Conservation (phyloP, 345 rosid genomes). For the Angophora floribunda region DNA sequence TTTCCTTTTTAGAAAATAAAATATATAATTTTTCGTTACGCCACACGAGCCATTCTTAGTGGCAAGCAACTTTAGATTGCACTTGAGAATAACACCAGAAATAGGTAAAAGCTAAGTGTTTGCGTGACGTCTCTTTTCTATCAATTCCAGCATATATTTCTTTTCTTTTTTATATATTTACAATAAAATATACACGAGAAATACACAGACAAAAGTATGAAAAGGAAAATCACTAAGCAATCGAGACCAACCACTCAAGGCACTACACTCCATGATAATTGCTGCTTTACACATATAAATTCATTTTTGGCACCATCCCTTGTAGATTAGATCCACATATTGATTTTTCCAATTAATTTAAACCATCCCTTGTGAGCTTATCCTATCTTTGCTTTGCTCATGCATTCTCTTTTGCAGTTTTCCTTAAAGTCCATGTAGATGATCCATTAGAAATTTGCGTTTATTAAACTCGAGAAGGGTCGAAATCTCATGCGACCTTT, state of each 20-base stretch:
- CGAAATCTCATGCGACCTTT: background rate
- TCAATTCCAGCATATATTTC: background rate
- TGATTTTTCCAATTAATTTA: background rate
- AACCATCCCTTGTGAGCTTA: background rate
- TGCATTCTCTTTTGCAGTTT: background rate
- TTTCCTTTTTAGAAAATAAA: background rate
- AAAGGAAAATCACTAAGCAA: constrained; percentile 27
- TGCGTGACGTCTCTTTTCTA: constrained; percentile 24
- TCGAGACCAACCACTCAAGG: constrained; percentile 20
- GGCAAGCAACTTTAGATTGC: constrained; percentile 33
- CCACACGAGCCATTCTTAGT: constrained; percentile 26
- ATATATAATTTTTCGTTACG: background rate
- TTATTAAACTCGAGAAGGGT: background rate
- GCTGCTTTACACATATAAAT: constrained; percentile 8
- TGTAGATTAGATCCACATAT: background rate
- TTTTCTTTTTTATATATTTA: no score
- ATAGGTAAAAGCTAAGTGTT: constrained; percentile 7
- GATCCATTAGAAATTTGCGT: background rate
- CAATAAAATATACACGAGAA: background rate
- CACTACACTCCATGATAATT: background rate
- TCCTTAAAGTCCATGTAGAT: background rate
- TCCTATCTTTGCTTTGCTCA: background rate
- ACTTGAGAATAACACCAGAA: constrained; percentile 16
- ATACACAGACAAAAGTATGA: constrained; percentile 5
- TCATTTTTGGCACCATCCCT: background rate